Conservation (phyloP, 176 grass and related monocot genomes). For the Musa beccarii region DNA sequence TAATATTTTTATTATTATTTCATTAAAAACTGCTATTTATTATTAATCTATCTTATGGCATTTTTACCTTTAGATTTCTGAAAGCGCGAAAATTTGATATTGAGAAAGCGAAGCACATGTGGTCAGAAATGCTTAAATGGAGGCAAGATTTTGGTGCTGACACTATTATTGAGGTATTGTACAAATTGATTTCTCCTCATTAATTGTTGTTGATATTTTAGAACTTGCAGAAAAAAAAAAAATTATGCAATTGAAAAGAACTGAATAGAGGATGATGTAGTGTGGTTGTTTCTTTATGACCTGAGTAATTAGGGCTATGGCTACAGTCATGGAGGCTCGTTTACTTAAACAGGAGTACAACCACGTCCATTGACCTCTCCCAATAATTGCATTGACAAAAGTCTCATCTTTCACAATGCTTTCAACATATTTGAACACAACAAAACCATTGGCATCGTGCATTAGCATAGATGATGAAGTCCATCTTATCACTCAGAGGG, state of each 20-base stretch:
- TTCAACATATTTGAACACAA: no score
- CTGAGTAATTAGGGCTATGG: no score
- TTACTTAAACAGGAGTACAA: no score
- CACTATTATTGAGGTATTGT: conserved; percentile 50
- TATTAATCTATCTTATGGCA: neutral
- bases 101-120: conserved; percentile 90
- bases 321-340: no score
- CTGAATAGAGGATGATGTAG: neutral
- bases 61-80: conserved; percentile 47
- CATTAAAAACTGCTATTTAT: neutral
- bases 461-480: no score
- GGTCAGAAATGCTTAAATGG: conserved; percentile 95
- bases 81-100: conserved; percentile 93
- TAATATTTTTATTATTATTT: neutral
- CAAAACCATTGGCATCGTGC: no score
- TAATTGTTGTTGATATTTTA: neutral
- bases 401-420: no score
- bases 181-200: conserved; percentile 4
- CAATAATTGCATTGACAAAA: no score
- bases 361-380: no score
- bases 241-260: neutral
- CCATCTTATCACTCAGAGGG: no score
- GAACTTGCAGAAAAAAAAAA: neutral
- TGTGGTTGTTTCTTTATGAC: neutral
- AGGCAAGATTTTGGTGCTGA: conserved; percentile 74